These are phyloP conservation scores for Chlamydomonas schloesseri DNA, from an alignment of 139 green algal species.

Conservation along the genomic window DNA sequence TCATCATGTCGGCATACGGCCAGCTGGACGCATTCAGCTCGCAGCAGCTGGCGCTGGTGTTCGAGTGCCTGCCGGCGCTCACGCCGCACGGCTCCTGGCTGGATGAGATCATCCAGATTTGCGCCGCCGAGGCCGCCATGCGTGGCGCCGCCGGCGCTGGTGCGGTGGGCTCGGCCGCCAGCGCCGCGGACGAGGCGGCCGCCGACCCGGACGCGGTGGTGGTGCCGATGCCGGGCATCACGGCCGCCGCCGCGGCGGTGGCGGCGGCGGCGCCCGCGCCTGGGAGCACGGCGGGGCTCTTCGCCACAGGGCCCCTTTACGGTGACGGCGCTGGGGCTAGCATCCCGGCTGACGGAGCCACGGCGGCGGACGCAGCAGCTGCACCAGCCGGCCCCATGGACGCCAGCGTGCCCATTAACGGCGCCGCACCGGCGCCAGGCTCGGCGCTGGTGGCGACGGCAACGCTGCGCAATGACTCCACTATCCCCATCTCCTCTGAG, in stretches of 20 bases:
- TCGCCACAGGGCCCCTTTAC: too few species aligned
- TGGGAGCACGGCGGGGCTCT: too few species aligned
- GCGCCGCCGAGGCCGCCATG: constrained; percentile 37
- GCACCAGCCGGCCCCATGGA: too few species aligned
- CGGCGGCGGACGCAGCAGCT: too few species aligned
- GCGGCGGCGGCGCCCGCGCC: too few species aligned
- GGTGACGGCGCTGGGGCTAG: too few species aligned
- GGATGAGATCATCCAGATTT: constrained; percentile 65
- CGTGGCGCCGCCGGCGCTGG: background rate
- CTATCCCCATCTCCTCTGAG: background rate
- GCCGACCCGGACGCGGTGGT: background rate
- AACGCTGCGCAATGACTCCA: background rate
- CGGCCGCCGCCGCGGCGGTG: too few species aligned
- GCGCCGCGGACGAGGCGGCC: background rate
- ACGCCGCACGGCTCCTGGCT: constrained; percentile 53
- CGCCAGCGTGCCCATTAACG: too few species aligned
- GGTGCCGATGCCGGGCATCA: too few species aligned
- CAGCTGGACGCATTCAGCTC: constrained; percentile 58
- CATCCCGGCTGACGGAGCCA: too few species aligned
- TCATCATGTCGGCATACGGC: constrained; percentile 58
- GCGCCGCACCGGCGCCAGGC: too few species aligned
- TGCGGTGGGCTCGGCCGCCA: background rate
- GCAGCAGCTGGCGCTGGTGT: constrained; percentile 53
- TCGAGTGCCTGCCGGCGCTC: constrained; percentile 61
- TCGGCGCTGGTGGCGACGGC: too few species aligned